Conservation (phyloP, 169 alveolate species). For the Plasmodium coatneyi region DNA sequence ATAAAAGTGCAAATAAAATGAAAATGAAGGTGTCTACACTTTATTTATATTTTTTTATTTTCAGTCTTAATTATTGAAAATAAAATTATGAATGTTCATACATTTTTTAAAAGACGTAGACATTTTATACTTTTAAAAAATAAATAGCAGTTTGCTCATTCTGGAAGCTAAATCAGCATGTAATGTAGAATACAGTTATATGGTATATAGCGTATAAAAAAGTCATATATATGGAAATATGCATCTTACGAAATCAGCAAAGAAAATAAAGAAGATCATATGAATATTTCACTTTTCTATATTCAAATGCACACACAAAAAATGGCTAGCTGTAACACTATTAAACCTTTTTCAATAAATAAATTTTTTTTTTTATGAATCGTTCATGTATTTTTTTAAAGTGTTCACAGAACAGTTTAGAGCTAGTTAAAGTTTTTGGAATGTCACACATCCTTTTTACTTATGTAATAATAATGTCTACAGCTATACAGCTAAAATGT, state of each 20-base stretch:
- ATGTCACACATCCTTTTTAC: not conserved
- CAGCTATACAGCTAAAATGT: not conserved
- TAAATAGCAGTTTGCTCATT: constrained; percentile 1
- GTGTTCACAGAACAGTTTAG: not conserved
- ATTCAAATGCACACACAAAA: constrained; percentile 18
- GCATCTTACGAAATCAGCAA: not conserved
- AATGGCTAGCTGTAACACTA: constrained; percentile 8
- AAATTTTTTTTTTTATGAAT: constrained; percentile 21
- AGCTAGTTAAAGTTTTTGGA: not conserved
- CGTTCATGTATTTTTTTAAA: constrained; percentile 12
- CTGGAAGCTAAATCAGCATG: not conserved
- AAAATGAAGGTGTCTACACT: constrained; percentile 1
- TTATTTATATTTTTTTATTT: constrained; percentile 16
- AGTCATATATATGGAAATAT: not conserved
- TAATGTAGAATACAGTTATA: constrained; percentile 3
- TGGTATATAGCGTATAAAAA: not conserved
- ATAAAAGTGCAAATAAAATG: constrained; percentile 4
- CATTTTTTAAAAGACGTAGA: constrained; percentile 10
- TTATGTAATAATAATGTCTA: not conserved
- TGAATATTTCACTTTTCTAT: not conserved
- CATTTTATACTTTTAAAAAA: not conserved
- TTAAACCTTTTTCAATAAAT: not conserved
- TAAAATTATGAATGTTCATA: constrained; percentile 42
- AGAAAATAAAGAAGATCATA: not conserved
- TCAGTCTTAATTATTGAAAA: constrained; percentile 1